Base-by-base conservation (phyloP, 1,139 yeast species). In the Yamadazyma kanchanaburiensis region DNA sequence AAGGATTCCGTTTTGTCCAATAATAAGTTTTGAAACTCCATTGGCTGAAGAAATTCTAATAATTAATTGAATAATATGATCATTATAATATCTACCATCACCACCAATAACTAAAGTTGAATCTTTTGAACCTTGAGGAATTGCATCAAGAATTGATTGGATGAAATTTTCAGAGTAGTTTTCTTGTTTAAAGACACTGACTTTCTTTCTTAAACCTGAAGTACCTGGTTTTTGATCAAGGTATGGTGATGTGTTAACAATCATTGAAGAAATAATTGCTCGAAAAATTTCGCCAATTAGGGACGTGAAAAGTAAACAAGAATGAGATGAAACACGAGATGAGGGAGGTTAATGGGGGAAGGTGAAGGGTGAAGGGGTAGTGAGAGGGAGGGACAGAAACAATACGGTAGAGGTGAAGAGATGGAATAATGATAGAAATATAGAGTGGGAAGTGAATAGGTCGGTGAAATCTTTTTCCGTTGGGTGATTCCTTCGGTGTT, bases 211-310 rank as follows among this genome's bases (percentile, higher is more conserved):
- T 34, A 91, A 77, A 19, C 98, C 98, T 5, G 97, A 89, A 13
- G 98, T 91, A 25, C 98, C 98, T 12, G 98, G 98, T 57, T 89
- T 91, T 59, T 91, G 98, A 62, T 89, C 98, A 29, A 64, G 71
- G 58, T 77, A 89, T 2, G 96, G 81, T 14, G 72, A 77, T n/a
- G 97, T 89, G 21, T 65, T 37, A 26, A 68, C 49, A 12, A 57
- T 45, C 49, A 58, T 45, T 15, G 22, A 10, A n/a, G n/a, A n/a
- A n/a, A n/a, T n/a, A n/a, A n/a, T n/a, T n/a, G n/a, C n/a, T n/a
- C n/a, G n/a, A n/a, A n/a, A n/a, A n/a, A n/a, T n/a, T n/a, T n/a
- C n/a, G n/a, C n/a, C n/a, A n/a, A n/a, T n/a, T n/a, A n/a, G n/a
- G n/a, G n/a, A n/a, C n/a, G n/a, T n/a, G n/a, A n/a, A n/a, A n/a